phyloP scores from a whole-genome alignment of 2,329 filamentous ascomycete species.

The Emericellopsis cladophorae region DNA sequence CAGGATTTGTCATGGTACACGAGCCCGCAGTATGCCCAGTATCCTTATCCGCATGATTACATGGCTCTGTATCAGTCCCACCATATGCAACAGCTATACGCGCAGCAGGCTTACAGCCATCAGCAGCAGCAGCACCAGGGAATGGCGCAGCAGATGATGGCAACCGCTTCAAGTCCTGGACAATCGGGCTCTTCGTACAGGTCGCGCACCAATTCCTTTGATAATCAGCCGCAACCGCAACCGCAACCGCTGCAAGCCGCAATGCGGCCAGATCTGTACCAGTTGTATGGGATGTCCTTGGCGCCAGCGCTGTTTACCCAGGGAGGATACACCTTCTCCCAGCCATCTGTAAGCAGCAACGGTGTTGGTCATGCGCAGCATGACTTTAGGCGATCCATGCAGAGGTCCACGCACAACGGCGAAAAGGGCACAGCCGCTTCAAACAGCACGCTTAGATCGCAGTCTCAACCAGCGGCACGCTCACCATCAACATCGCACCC shows the following conservation, averaged over 20 bases:
- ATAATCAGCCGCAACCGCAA: constrained; percentile 26
- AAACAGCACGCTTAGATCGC: constrained; percentile 46
- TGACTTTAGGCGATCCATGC: constrained; percentile 44
- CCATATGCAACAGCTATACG: constrained; percentile 20
- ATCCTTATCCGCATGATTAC: constrained; percentile 22
- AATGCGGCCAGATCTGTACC: constrained; percentile 42
- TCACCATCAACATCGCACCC: constrained; percentile 12
- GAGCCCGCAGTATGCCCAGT: constrained; percentile 15
- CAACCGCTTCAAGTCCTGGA: constrained; percentile 7
- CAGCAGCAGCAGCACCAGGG: constrained; percentile 17
- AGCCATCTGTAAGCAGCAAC: constrained; percentile 11
- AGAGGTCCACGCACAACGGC: constrained; percentile 36
- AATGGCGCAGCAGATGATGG: constrained; percentile 15
- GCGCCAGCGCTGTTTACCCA: constrained; percentile 34
- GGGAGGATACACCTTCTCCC: not conserved
- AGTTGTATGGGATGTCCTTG: constrained; percentile 30
- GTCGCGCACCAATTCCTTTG: constrained; percentile 50
- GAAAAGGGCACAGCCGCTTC: constrained; percentile 33
- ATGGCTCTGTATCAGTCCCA: constrained; percentile 8
- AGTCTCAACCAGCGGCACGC: constrained; percentile 52
- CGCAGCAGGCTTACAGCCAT: constrained; percentile 11
- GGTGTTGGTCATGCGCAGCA: constrained; percentile 41
- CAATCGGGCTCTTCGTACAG: constrained; percentile 28
- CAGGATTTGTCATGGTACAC: constrained; percentile 39
- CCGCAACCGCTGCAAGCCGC: constrained; percentile 47